These are phyloP conservation scores for Peronospora destructor DNA, from an alignment of 352 stramenopile genomes.

Conservation along the genomic window DNA sequence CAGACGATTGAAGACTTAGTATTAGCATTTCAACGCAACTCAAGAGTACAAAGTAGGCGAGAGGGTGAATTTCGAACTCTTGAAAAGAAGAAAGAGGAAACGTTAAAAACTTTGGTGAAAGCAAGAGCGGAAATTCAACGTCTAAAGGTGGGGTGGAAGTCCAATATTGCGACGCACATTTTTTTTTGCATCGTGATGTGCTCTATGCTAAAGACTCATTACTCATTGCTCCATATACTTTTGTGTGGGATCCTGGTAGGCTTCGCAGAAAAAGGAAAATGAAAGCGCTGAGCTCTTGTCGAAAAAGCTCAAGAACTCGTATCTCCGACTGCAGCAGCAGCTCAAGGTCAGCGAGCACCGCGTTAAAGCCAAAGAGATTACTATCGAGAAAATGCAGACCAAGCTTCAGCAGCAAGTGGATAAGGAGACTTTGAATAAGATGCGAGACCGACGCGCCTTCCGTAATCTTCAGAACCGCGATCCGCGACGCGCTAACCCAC, in stretches of 20 bases:
- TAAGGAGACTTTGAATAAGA: conserved; percentile 59
- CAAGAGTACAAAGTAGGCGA: conserved; percentile 39
- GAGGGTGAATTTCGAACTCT: conserved; percentile 39
- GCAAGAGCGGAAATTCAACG: conserved; percentile 47
- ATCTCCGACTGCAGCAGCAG: conserved; percentile 68
- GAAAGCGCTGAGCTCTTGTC: conserved; percentile 40
- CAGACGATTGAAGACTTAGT: conserved; percentile 77
- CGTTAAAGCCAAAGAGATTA: conserved; percentile 80
- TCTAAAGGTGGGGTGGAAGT: conserved; percentile 38
- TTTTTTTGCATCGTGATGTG: conserved; percentile 11
- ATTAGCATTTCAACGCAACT: conserved; percentile 55
- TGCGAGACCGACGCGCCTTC: conserved; percentile 51
- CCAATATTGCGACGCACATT: conserved; percentile 3
- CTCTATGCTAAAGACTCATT: neutral
- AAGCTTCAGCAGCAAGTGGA: conserved; percentile 78
- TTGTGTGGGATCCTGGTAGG: conserved; percentile 23
- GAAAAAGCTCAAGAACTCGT: conserved; percentile 60
- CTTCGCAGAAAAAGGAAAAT: conserved; percentile 38
- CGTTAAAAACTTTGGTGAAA: conserved; percentile 35
- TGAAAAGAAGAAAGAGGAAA: conserved; percentile 49
- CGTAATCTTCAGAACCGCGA: conserved; percentile 61
- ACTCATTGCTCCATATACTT: conserved; percentile 4
- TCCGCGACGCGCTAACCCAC: conserved; percentile 41
- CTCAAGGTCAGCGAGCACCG: conserved; percentile 82
- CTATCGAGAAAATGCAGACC: conserved; percentile 72